phyloP scores from a whole-genome alignment of 345 rosid species.

The Eucalyptus sp. region DNA sequence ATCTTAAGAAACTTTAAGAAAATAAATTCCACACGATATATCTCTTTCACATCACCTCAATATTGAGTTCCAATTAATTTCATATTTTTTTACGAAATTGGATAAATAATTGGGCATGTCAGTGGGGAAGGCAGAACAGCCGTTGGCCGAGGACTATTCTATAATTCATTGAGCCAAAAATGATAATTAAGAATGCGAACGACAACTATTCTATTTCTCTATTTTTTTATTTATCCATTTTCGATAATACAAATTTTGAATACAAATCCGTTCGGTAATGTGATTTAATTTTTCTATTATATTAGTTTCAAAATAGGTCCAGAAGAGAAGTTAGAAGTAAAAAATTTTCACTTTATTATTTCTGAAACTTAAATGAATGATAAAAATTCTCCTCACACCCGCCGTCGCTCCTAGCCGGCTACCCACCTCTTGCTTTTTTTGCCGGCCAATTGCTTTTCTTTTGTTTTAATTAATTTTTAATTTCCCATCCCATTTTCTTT shows the following conservation, averaged over 20 bases:
- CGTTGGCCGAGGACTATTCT: rapidly evolving
- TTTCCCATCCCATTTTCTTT: background rate
- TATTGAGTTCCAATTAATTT: background rate
- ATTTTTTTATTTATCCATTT: no score
- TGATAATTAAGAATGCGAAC: rapidly evolving
- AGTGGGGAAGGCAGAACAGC: rapidly evolving
- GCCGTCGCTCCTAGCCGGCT: no score
- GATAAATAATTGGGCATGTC: background rate
- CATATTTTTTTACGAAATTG: background rate
- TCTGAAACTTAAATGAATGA: no score
- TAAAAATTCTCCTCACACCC: no score
- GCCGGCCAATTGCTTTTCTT: background rate
- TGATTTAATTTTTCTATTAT: no score
- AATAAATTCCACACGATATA: background rate
- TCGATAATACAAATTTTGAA: no score
- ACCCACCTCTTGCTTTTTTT: no score
- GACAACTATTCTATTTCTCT: rapidly evolving
- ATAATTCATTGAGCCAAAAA: no score
- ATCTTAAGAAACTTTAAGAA: background rate
- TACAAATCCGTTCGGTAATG: rapidly evolving
- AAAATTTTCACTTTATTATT: no score
- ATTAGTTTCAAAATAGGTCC: rapidly evolving
- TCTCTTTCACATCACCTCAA: background rate
- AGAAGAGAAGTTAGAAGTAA: no score
- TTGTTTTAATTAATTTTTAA: background rate